phyloP scores from a whole-genome alignment of 495 filamentous ascomycete genomes.

The Penicillium manginii region DNA sequence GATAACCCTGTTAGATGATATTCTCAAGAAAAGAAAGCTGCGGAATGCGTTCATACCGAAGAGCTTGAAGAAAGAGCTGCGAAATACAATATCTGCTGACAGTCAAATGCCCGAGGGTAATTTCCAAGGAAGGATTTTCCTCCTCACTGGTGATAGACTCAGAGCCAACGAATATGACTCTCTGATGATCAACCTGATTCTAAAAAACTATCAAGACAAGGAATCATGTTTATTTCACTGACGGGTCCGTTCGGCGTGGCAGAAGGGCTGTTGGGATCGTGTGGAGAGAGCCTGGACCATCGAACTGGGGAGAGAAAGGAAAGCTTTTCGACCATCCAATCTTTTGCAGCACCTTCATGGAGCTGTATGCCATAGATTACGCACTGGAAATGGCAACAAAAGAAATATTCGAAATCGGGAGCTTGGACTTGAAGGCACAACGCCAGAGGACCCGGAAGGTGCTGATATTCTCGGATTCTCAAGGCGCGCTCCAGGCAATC shows the following conservation, averaged over 20 bases:
- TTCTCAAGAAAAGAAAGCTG: too few relatives aligned
- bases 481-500: background rate
- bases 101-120: background rate
- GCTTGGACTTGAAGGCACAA: too few relatives aligned
- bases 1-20: too few relatives aligned
- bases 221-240: background rate
- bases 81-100: background rate
- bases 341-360: background rate
- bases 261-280: background rate
- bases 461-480: background rate
- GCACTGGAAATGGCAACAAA: background rate
- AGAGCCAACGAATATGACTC: background rate
- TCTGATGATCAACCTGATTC: background rate
- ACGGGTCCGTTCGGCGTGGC: background rate
- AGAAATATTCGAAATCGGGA: background rate
- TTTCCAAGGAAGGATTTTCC: too few relatives aligned
- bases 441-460: background rate
- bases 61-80: too few relatives aligned
- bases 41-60: too few relatives aligned
- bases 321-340: background rate
- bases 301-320: background rate
- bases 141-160: too few relatives aligned
- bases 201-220: too few relatives aligned
- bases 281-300: background rate
- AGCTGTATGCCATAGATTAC: background rate